These are phyloP conservation scores for Fusarium sp. DNA, from an alignment of 2,329 filamentous ascomycete genomes.

Conservation along the genomic window DNA sequence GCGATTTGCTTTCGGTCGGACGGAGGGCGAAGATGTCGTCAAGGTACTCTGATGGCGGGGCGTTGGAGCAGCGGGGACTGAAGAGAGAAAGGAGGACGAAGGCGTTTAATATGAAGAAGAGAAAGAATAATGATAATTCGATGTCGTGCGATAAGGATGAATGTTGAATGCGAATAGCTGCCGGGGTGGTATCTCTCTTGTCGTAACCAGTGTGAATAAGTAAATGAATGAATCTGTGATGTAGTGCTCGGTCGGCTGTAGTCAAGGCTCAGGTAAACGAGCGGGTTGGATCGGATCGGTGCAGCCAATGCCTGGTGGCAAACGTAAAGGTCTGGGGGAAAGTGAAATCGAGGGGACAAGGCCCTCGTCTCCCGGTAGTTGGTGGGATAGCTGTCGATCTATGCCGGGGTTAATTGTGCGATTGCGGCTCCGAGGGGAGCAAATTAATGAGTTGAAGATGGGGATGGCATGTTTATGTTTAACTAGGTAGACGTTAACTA, in stretches of 20 bases:
- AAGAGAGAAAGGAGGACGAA: neutral
- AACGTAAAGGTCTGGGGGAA: conserved; percentile 13
- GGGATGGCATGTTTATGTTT: conserved; percentile 31
- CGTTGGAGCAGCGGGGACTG: conserved; percentile 7
- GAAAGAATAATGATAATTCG: neutral
- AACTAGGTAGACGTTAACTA: neutral
- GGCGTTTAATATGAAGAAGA: neutral
- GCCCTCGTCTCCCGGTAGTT: conserved; percentile 23
- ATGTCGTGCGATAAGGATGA: neutral
- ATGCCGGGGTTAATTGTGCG: conserved; percentile 12
- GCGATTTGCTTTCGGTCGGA: conserved; percentile 26
- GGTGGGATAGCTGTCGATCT: conserved; percentile 2
- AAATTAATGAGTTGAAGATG: conserved; percentile 23
- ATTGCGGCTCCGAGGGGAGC: conserved; percentile 31
- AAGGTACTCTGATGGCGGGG: conserved; percentile 21
- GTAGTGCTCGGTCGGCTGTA: neutral
- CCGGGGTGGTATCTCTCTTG: neutral
- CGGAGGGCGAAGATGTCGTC: conserved; percentile 23
- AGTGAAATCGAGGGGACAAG: conserved; percentile 12
- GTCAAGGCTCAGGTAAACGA: neutral
- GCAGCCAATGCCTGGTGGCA: conserved; percentile 28
- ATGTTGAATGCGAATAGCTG: neutral
- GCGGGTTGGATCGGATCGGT: conserved; percentile 36
- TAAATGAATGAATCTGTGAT: neutral
- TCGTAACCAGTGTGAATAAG: neutral